Evolutionary conservation across 2,329 filamentous ascomycete species (phyloP).

Genomic region (Camillea tinctor): DNA sequence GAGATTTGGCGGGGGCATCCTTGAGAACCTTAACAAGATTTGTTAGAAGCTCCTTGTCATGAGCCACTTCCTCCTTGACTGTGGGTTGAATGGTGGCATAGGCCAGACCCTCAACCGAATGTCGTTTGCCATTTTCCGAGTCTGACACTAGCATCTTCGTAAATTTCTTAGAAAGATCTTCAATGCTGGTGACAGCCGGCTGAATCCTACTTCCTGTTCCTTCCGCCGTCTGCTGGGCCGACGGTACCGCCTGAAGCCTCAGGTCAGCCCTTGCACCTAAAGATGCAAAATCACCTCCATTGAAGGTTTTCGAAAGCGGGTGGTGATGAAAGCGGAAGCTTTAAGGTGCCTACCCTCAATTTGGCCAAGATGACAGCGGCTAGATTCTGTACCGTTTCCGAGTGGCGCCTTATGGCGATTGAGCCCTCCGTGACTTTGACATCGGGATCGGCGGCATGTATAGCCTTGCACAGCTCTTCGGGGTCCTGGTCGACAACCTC

Average conservation of each 20-base stretch:
- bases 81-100: conserved; percentile 85
- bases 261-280: conserved; percentile 27
- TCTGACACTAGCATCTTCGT: conserved; percentile 64
- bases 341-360: conserved; percentile 52
- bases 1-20: conserved; percentile 60
- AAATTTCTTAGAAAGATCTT: conserved; percentile 64
- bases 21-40: conserved; percentile 64
- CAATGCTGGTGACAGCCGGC: conserved; percentile 58
- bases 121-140: conserved; percentile 58
- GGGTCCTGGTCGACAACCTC: conserved; percentile 75
- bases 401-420: conserved; percentile 60
- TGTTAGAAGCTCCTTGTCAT: conserved; percentile 66
- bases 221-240: conserved; percentile 39
- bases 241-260: conserved; percentile 53
- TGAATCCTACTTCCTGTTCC: conserved; percentile 44
- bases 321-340: conserved; percentile 31
- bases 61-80: conserved; percentile 77
- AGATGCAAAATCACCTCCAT: conserved; percentile 24
- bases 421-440: conserved; percentile 60
- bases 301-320: conserved; percentile 23
- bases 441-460: conserved; percentile 51
- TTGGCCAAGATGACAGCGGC: conserved; percentile 78
- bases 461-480: conserved; percentile 50
- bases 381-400: conserved; percentile 59
- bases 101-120: conserved; percentile 85